These are phyloP conservation scores for Leptodermis oblonga DNA, from an alignment of 257 asterid genomes.

Conservation along the genomic window DNA sequence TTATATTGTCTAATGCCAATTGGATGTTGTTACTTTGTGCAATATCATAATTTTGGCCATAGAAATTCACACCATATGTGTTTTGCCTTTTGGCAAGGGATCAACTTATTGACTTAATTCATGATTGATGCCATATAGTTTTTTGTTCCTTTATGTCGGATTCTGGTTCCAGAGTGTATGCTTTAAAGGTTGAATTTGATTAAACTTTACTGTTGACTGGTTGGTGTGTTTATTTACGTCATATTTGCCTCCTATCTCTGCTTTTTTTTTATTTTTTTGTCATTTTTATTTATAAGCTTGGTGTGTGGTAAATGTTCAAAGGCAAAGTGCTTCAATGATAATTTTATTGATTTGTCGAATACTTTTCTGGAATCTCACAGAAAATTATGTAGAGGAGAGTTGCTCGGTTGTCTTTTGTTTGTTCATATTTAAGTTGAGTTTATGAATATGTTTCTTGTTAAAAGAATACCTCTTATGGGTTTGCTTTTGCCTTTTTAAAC, in stretches of 20 bases:
- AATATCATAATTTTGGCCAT: background rate
- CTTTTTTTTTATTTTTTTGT: background rate
- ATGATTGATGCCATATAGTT: background rate
- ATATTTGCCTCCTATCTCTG: background rate
- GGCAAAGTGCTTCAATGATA: background rate
- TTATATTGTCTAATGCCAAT: background rate
- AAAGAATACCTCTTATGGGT: conserved; percentile 3
- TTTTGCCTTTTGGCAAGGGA: background rate
- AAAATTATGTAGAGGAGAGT: background rate
- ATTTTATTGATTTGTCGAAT: no score
- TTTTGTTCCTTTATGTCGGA: background rate
- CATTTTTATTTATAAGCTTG: background rate
- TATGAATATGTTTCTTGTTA: conserved; percentile 1
- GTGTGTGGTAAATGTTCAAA: no score
- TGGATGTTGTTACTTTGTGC: background rate
- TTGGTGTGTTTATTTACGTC: background rate
- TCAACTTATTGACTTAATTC: background rate
- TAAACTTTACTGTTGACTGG: background rate
- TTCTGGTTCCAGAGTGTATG: background rate
- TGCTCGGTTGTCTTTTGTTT: background rate
- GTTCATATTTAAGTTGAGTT: background rate
- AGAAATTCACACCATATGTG: background rate
- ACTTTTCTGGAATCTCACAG: background rate
- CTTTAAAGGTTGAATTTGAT: background rate
- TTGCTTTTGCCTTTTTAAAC: conserved; percentile 24